A percentile compares a stretch with the other conserved stretches of the same genome.
These are phyloP conservation scores for Thermoascus crustaceus DNA, from an alignment of 2,329 filamentous ascomycete species.

Conservation along the genomic window DNA sequence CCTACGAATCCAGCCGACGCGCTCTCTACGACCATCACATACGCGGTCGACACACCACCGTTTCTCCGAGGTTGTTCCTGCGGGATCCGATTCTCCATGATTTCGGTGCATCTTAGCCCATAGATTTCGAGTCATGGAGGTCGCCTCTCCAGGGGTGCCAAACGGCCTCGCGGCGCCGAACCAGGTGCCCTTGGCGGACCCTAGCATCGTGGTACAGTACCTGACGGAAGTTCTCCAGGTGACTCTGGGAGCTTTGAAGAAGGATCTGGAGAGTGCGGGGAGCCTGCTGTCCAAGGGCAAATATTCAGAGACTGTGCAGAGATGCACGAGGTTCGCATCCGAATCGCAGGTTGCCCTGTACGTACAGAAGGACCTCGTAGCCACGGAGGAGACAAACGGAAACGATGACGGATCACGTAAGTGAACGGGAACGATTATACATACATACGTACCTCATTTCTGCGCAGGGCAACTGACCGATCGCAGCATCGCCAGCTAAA, in stretches of 20 bases:
- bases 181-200: conserved; percentile 46
- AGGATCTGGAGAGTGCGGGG: conserved; percentile 70
- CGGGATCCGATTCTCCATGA: conserved; percentile 24
- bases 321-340: conserved; percentile 80
- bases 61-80: conserved; percentile 5
- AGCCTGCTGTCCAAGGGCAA: conserved; percentile 70
- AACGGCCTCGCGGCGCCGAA: conserved; percentile 28
- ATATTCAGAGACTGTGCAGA: conserved; percentile 71
- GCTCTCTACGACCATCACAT: conserved; percentile 8
- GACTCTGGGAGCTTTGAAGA: conserved; percentile 64
- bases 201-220: conserved; percentile 63
- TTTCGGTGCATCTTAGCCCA: conserved; percentile 13
- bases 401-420: conserved; percentile 34
- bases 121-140: conserved; percentile 29
- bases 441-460: neutral
- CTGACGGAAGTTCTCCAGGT: conserved; percentile 62
- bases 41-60: conserved; percentile 7
- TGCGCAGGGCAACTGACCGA: neutral
- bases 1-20: conserved; percentile 3
- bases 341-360: conserved; percentile 85
- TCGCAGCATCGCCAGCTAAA: conserved; percentile 23
- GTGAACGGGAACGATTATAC: conserved; percentile 9
- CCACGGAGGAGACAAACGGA: conserved; percentile 42
- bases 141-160: conserved; percentile 27
- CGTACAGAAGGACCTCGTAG: conserved; percentile 67